Evolutionary conservation across 805 yeast species (phyloP).

Genomic region (Zygotorulaspora florentina): DNA sequence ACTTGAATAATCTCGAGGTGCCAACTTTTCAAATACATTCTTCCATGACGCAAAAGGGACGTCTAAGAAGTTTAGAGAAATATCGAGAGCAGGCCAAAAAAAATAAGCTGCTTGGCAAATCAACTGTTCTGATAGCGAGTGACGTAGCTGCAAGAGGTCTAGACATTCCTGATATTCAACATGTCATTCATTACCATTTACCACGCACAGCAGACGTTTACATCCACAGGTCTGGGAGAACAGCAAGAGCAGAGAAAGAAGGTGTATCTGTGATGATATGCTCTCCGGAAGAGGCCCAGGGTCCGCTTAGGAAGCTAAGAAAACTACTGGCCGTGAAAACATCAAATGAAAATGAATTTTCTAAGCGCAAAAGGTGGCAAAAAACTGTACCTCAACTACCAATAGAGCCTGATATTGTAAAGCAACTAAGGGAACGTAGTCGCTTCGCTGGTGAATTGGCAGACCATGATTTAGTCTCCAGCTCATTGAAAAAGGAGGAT

Average conservation of each 20-base stretch:
- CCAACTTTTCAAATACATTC: slow-evolving; percentile 80
- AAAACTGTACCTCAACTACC: slow-evolving; percentile 66
- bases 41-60: slow-evolving; percentile 90
- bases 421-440: slow-evolving; percentile 67
- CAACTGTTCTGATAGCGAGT: slow-evolving; percentile 79
- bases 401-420: slow-evolving; percentile 67
- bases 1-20: slow-evolving; percentile 63
- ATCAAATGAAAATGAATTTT: slow-evolving; percentile 13
- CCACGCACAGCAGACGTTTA: slow-evolving; percentile 94
- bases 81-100: slow-evolving; percentile 52
- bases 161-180: slow-evolving; percentile 85
- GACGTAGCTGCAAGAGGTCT: slow-evolving; percentile 98
- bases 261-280: slow-evolving; percentile 95
- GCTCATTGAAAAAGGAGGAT: slow-evolving; percentile 61
- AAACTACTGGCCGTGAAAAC: slow-evolving; percentile 43
- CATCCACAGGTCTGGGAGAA: slow-evolving; percentile 94
- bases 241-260: slow-evolving; percentile 90
- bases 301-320: slow-evolving; percentile 75
- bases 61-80: slow-evolving; percentile 79
- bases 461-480: slow-evolving; percentile 59
- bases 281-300: slow-evolving; percentile 89
- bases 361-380: slow-evolving; percentile 41
- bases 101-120: slow-evolving; percentile 40
- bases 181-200: slow-evolving; percentile 92
- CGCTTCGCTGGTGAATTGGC: slow-evolving; percentile 68